Conservation (phyloP, 148 eudicot genomes). For the Hydrangea macrophylla region DNA sequence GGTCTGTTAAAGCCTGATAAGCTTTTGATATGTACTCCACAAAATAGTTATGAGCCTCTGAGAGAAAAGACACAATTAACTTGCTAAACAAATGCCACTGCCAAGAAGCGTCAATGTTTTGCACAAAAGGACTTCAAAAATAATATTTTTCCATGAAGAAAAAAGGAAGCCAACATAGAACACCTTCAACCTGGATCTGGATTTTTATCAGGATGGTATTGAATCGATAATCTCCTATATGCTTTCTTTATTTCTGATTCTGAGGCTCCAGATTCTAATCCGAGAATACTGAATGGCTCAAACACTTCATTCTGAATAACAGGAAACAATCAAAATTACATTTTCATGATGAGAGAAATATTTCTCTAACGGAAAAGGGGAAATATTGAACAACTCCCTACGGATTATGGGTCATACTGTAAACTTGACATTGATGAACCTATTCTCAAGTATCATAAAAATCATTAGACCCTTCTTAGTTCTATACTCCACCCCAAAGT, state of each 20-base stretch:
- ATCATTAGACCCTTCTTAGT: neutral
- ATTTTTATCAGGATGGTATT: slow-evolving; percentile 43
- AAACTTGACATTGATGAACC: neutral
- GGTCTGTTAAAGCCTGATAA: slow-evolving; percentile 29
- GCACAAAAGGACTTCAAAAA: too few species aligned
- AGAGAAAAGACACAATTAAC: slow-evolving; percentile 1
- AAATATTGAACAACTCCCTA: neutral
- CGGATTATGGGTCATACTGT: too few species aligned
- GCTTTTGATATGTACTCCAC: slow-evolving; percentile 30
- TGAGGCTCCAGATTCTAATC: slow-evolving; percentile 25
- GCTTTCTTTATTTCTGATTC: slow-evolving; percentile 29
- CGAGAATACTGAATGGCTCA: slow-evolving; percentile 31
- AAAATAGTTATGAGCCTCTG: slow-evolving; percentile 29
- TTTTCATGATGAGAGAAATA: neutral
- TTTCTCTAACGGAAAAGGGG: neutral
- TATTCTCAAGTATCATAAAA: neutral
- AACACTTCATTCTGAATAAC: slow-evolving; percentile 22
- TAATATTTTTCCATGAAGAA: too few species aligned
- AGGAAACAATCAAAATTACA: neutral
- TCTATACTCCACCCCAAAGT: neutral
- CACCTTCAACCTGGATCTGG: slow-evolving; percentile 31
- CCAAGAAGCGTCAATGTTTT: neutral
- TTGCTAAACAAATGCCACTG: neutral
- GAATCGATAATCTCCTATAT: slow-evolving; percentile 25
- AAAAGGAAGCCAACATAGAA: neutral